A percentile compares a stretch with the other conserved stretches of the same genome.
Conservation (phyloP, 2,329 filamentous ascomycete genomes). For the Colletotrichum limetticola region DNA sequence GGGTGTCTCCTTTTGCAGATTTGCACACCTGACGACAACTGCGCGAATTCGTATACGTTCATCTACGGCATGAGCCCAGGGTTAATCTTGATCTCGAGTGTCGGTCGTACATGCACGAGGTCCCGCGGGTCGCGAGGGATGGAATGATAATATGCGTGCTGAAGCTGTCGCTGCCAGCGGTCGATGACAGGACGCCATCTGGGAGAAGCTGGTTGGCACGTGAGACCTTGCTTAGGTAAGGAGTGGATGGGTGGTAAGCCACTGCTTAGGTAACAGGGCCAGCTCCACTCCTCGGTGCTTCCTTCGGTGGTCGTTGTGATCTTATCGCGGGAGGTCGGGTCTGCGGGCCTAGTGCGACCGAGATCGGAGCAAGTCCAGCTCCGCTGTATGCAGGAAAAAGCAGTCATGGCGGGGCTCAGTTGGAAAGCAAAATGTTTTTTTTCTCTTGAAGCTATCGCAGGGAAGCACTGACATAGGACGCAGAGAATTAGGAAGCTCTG, state of each 20-base stretch:
- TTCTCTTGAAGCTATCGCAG: constrained; percentile 1
- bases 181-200: background rate
- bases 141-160: background rate
- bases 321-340: constrained; percentile 17
- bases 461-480: background rate
- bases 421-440: background rate
- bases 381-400: constrained; percentile 1
- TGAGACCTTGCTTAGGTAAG: background rate
- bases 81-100: background rate
- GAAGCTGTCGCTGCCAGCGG: background rate
- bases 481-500: background rate
- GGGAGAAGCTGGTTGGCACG: background rate
- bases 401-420: constrained; percentile 16
- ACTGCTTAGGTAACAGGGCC: background rate
- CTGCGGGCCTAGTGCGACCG: constrained; percentile 16
- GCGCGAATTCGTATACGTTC: background rate
- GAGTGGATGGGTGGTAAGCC: too few relatives aligned
- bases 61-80: background rate
- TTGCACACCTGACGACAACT: background rate
- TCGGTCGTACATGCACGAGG: constrained; percentile 5
- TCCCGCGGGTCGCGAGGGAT: background rate
- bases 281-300: background rate
- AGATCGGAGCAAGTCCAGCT: constrained; percentile 25
- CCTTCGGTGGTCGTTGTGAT: constrained; percentile 5
- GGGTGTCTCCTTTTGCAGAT: background rate